Evolutionary conservation across 805 yeast species (phyloP).

Genomic region (Candida loeiensis): DNA sequence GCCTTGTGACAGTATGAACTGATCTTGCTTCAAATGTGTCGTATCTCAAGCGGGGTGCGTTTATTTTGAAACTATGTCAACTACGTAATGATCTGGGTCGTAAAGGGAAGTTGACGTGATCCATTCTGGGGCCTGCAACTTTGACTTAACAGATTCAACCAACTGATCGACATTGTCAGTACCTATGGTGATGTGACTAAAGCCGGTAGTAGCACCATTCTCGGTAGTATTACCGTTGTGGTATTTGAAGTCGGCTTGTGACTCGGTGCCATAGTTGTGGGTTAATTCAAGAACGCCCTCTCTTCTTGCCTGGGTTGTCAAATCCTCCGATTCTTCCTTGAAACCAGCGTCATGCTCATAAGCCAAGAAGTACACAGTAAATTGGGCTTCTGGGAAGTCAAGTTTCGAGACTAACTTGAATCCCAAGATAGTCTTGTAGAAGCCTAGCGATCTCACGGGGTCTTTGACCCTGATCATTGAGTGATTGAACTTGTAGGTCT

Average conservation of each 20-base stretch:
- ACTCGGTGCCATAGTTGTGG: conserved; percentile 94
- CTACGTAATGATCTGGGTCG: conserved; percentile 7
- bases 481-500: conserved; percentile 67
- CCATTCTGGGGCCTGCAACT: conserved; percentile 46
- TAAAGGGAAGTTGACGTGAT: conserved; percentile 47
- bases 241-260: conserved; percentile 68
- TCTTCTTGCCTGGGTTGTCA: conserved; percentile 34
- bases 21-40: too few relatives aligned
- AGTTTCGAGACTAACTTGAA: conserved; percentile 62
- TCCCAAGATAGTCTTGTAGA: conserved; percentile 78
- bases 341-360: conserved; percentile 49
- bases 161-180: conserved; percentile 53
- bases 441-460: conserved; percentile 67
- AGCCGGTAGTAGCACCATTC: conserved; percentile 68
- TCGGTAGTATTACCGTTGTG: conserved; percentile 70
- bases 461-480: conserved; percentile 92
- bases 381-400: conserved; percentile 66
- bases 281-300: conserved; percentile 86
- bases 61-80: conserved; percentile 6
- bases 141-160: conserved; percentile 49
- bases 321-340: conserved; percentile 40
- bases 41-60: too few relatives aligned
- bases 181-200: conserved; percentile 78
- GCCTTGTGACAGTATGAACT: too few relatives aligned
- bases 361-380: conserved; percentile 83